Evolutionary conservation across 805 yeast genomes (phyloP), one percentile per base, ranked within the genome.

Genomic region (Wickerhamiella kazuoi): DNA sequence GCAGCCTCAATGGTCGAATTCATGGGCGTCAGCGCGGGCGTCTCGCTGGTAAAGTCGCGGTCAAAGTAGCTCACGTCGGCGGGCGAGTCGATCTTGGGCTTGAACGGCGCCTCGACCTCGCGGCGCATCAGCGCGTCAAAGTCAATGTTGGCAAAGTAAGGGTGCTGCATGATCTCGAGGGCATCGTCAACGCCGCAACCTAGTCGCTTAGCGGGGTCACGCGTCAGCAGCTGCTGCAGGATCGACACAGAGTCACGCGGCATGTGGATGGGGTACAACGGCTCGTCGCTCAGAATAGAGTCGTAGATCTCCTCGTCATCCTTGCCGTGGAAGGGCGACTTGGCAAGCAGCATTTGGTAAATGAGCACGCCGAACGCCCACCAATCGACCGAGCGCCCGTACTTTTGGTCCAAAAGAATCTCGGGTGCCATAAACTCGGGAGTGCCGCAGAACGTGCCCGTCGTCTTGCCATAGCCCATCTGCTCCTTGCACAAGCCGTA

Each of bases 371-470:
- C 99, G 66, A 86, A 83, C 1, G 98, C 97, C 98, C 98, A 90
- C 98, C 98, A 90, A 61, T 90, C 99, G 40, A 90, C 98, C 30
- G 90, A 79, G 53, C 93, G 74, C 39, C 84, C 90, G 53, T 90
- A 90, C 43, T 76, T 79, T 58, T 86, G 93, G 40, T 90, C 97
- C 46, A 82, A 76, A 53, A 90, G 67, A 48, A 90, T 87, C 60
- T 90, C 99, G 0, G 99, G 99, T 1, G 98, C 99, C 94, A 90
- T 90, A 50, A 90, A 81, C 59, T 90, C 98, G 0, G 99, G 99
- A 2, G 99, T 90, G 50, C 99, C 98, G 65, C 98, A 90, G 64
- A 87, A 90, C 0, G 98, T 90, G 21, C 82, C 76, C 0, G 96
- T 90, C 16, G 86, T 82, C 49, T 70, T 74, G 11, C 83, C 84